Evolutionary conservation across 495 filamentous ascomycete genomes (phyloP), one percentile per base, ranked within the genome.

Genomic region (Podospora pseudocomata): DNA sequence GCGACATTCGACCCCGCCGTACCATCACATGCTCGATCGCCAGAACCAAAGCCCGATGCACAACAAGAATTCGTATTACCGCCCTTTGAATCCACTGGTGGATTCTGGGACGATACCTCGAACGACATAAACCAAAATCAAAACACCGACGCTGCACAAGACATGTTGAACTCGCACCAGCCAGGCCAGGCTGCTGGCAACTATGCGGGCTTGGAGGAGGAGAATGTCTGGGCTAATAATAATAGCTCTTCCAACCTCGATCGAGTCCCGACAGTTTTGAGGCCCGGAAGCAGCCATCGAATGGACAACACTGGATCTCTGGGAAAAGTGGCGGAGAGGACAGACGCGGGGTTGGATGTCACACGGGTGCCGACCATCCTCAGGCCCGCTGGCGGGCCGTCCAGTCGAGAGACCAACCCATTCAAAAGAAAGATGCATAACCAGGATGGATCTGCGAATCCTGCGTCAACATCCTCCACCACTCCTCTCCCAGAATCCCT

Each of bases 391-490:
- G 73, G 65, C 60, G 76, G 69, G 20, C 71, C 70, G 4, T 30
- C 60, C 11, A 78, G 76, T 27, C 66, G 72, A 49, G 81, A 83
- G 66, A 86, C 84, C n/a, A 86, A 86, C 63, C 85, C 85, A 3
- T 86, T 84, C 74, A 83, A 82, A 68, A 79, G 80, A 39, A 82
- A 84, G 61, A 76, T 75, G 23, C 54, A 71, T 69, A 32, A 63
- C 28, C 59, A 60, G 30, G 55, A 54, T 34, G 5, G 30, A 57
- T 64, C 54, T 13, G 60, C 32, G 23, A 57, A 13, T n/a, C 3
- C 32, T 62, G 55, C 19, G 19, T 23, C 65, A 26, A 1, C 59
- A 60, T 60, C 72, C 61, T 20, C 66, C 54, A 56, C 44, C 5
- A 30, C 70, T 6, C 78, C 74, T 30, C 66, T 63, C 6, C 68